Conservation (phyloP, 1,284 basidiomycete species). For the Ustilago vetiveriae region DNA sequence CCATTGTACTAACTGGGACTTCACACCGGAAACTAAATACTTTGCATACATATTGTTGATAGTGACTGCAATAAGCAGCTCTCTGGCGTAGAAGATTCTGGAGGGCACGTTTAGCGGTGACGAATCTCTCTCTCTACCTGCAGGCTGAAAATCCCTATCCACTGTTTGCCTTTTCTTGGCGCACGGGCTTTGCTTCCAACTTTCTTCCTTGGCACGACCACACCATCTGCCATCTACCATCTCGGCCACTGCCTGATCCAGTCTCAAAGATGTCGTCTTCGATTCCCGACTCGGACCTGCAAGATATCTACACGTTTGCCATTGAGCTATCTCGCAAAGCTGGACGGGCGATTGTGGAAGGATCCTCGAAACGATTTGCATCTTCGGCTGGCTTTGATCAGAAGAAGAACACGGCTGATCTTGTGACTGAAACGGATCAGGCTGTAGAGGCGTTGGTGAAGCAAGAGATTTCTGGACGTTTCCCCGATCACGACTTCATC, state of each 20-base stretch:
- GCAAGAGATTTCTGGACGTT: conserved; percentile 75
- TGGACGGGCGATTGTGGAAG: conserved; percentile 69
- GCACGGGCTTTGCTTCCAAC: no score
- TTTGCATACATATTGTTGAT: not conserved
- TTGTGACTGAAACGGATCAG: conserved; percentile 97
- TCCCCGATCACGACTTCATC: conserved; percentile 85
- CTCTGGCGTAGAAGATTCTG: no score
- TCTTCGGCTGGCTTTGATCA: conserved; percentile 41
- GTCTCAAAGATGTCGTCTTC: conserved; percentile 5
- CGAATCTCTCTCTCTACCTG: no score
- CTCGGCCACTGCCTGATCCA: no score
- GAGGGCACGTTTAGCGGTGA: no score
- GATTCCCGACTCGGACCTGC: conserved; percentile 20
- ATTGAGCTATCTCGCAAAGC: conserved; percentile 74
- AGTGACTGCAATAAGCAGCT: no score
- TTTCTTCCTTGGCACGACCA: no score
- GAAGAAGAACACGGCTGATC: conserved; percentile 67
- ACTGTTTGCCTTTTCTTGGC: no score
- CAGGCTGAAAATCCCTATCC: no score
- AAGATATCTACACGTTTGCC: conserved; percentile 74
- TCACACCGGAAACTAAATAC: not conserved
- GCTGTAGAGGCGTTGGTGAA: conserved; percentile 87
- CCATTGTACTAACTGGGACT: conserved; percentile 43
- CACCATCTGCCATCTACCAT: no score
- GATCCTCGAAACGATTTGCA: conserved; percentile 68